Base-by-base conservation (phyloP, 192 early-diverging fungal species). In the Podila epigama region DNA sequence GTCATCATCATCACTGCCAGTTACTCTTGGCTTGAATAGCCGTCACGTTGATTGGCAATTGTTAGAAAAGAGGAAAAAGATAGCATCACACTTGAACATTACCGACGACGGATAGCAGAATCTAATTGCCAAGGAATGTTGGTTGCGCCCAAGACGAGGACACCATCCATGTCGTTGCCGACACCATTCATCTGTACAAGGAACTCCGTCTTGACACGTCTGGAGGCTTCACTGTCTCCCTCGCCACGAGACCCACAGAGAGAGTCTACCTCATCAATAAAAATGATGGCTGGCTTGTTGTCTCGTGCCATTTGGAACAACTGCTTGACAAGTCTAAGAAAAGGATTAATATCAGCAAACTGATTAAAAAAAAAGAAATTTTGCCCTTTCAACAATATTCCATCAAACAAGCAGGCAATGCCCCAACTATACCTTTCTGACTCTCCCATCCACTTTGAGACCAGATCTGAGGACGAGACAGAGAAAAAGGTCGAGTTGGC, bases 361-460 rank as follows among this genome's bases (percentile, higher is more conserved):
- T 10, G 27, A 20, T 10, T 8, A 34, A 53, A 18, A 29, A 52
- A 73, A 51, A 34, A 22, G 22, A 50, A 22, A 22, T 48, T 35
- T 31, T 58, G 18, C 36, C 20, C 22, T 51, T 36, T 20, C 53
- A 22, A 51, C 55, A 12, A 32, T 28, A 25, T 54, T 54, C 15
- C 29, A n/a, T n/a, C 1, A 54, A 54, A 54, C 16, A 54, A 54
- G 29, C 44, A 3, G 44, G 7, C 36, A 44, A 22, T 12, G 2
- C 35, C 4, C 25, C 42, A 25, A 58, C 25, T 35, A 52, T 62
- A 86, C 90, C 93, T 83, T 80, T 99, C 97, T 85, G 90, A 92
- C 81, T 99, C 97, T 51, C 97, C 97, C 92, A 99, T 98, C 96
- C 96, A 99, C 85, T 98, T 99, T 75, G 91, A 92, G n/a, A 99